Base-by-base conservation (phyloP, 2,329 filamentous ascomycete genomes). In the Diaporthe sp. region DNA sequence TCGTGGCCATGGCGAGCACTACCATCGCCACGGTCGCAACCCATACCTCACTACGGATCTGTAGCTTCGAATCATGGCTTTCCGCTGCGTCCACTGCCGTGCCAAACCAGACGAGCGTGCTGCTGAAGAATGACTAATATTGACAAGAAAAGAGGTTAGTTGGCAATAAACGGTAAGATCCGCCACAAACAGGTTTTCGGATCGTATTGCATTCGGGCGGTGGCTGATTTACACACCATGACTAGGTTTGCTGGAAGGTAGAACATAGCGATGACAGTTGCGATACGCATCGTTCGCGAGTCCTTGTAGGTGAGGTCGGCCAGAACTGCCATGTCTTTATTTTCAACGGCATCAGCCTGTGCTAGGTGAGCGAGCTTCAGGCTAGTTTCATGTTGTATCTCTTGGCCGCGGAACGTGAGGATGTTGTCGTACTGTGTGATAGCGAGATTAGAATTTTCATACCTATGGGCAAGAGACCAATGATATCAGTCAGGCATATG, bases 221-320 rank as follows among this genome's bases (percentile, higher is more conserved):
- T 28, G 69, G 22, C n/a, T 42, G 28, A 35, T 33, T 25, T 4
- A 64, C 54, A 47, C 40, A 71, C 68, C 68, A 71, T 60, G 19
- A 71, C 68, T 10, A 71, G 30, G 22, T 71, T 71, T 6, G 68
- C 54, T 10, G 68, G 68, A 35, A 60, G 68, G 19, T 71, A 71
- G 38, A 71, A 60, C 68, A 71, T 71, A n/a, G 68, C 68, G 19
- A 71, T 71, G 15, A 71, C 54, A 10, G 54, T 71, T 4, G 68
- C 68, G 10, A 60, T 71, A 38, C 68, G 54, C 68, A 71, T 71
- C 3, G 54, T 60, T 17, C 38, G 52, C 9, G 68, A 71, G 68
- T 71, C 68, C 25, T 38, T 60, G 40, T 71, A 58, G 13, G 68
- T 60, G 38, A 71, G 68, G 30, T 50, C 54, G 6, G 68, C 54